Conservation (phyloP, 257 asterid species). For the Capsicum pubescens region DNA sequence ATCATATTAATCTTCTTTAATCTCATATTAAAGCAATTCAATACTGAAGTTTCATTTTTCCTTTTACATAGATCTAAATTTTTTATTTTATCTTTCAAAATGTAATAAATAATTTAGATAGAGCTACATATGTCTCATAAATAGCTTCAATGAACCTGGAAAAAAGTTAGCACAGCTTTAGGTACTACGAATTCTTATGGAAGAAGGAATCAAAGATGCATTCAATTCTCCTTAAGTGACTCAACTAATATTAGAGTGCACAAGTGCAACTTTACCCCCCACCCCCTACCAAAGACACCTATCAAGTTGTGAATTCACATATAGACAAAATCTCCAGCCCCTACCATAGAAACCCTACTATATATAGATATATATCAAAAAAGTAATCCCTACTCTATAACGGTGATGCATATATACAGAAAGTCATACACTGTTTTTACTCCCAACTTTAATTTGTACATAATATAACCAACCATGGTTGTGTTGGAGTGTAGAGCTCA, state of each 20-base stretch:
- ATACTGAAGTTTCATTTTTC: not conserved
- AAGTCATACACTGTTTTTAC: not conserved
- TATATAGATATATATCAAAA: not conserved
- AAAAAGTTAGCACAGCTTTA: conserved; percentile 39
- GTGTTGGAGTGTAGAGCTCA: too few relatives aligned
- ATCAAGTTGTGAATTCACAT: not conserved
- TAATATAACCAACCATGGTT: too few relatives aligned
- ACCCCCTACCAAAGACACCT: not conserved
- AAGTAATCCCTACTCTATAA: conserved; percentile 1
- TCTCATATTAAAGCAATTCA: not conserved
- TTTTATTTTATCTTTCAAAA: not conserved
- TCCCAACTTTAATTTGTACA: too few relatives aligned
- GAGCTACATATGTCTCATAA: conserved; percentile 17
- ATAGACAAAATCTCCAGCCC: not conserved
- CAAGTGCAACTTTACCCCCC: conserved; percentile 23
- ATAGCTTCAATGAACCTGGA: conserved; percentile 41
- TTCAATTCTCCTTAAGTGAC: conserved; percentile 30
- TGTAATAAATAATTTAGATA: not conserved
- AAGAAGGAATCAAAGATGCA: conserved; percentile 21
- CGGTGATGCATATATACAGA: not conserved
- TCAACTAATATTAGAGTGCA: not conserved
- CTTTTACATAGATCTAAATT: not conserved
- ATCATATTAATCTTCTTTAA: not conserved
- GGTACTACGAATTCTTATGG: conserved; percentile 43
- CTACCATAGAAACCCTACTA: not conserved